phyloP scores from a whole-genome alignment of 768 basidiomycete genomes.

The Leccinum variicolor region DNA sequence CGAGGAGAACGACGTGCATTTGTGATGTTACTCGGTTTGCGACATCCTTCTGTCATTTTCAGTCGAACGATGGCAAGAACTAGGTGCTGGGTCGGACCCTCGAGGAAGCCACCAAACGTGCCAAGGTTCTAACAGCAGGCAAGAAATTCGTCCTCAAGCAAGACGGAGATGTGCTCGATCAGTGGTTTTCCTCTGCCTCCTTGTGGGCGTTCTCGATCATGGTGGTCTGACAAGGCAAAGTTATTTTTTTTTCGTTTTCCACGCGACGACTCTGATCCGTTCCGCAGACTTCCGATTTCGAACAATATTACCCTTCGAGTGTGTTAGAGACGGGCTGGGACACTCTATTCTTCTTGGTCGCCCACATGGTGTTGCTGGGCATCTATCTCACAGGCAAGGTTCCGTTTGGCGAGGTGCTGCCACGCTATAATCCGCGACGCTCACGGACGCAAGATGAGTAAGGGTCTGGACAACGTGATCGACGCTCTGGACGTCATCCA shows the following conservation, averaged over 20 bases:
- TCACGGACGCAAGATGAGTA: conserved; percentile 98
- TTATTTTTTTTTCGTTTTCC: background rate
- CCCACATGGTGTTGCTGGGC: conserved; percentile 95
- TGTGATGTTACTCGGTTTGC: background rate
- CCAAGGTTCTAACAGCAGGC: conserved; percentile 64
- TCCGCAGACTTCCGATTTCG: conserved; percentile 59
- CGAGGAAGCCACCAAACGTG: conserved; percentile 76
- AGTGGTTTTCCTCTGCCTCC: conserved; percentile 95
- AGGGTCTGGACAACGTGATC: conserved; percentile 96
- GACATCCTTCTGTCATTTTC: background rate
- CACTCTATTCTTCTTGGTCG: conserved; percentile 99
- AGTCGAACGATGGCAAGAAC: conserved; percentile 67
- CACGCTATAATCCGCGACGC: conserved; percentile 99
- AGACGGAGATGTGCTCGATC: conserved; percentile 96
- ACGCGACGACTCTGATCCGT: conserved; percentile 2
- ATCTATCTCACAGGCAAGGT: conserved; percentile 83
- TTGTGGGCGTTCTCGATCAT: conserved; percentile 97
- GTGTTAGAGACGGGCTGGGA: conserved; percentile 41
- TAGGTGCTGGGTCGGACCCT: conserved; percentile 89
- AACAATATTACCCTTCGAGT: conserved; percentile 84
- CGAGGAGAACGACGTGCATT: conserved; percentile 56
- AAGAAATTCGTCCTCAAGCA: conserved; percentile 76
- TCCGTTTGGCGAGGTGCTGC: conserved; percentile 94
- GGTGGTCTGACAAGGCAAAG: conserved; percentile 91
- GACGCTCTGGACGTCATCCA: conserved; percentile 95